These are phyloP conservation scores for Arthrobotrys megalospora DNA, from an alignment of 2,329 filamentous ascomycete genomes.

Conservation along the genomic window DNA sequence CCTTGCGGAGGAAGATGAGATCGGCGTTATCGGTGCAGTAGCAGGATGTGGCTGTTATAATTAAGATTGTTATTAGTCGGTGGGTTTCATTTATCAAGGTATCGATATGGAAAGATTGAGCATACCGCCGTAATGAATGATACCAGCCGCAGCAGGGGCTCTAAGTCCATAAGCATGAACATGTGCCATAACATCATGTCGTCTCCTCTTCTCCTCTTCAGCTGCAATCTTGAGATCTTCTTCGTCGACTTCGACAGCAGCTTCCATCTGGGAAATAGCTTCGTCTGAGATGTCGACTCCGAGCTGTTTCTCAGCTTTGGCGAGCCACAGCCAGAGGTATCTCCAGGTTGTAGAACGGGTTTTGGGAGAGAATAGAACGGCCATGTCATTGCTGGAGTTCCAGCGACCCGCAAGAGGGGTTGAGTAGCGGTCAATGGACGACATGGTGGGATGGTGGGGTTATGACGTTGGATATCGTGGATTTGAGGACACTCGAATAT, in stretches of 20 bases:
- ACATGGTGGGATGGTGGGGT: constrained; percentile 1
- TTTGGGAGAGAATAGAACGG: constrained; percentile 82
- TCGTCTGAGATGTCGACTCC: constrained; percentile 82
- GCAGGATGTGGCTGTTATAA: constrained; percentile 67
- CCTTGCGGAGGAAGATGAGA: constrained; percentile 82
- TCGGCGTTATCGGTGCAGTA: constrained; percentile 83
- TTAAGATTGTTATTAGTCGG: neutral
- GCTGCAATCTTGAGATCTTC: constrained; percentile 81
- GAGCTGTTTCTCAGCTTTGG: constrained; percentile 84
- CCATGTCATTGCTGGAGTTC: constrained; percentile 83
- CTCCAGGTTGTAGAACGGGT: constrained; percentile 84
- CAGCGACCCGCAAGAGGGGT: constrained; percentile 65
- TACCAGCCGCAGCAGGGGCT: constrained; percentile 82
- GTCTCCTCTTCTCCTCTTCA: constrained; percentile 81
- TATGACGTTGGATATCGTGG: neutral
- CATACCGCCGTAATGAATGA: constrained; percentile 77
- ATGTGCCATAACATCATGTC: constrained; percentile 78
- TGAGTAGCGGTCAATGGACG: constrained; percentile 30
- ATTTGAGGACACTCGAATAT: neutral
- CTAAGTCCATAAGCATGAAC: constrained; percentile 82
- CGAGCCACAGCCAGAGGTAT: constrained; percentile 86
- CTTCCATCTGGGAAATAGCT: constrained; percentile 82
- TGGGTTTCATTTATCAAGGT: no score
- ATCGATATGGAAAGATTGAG: neutral
- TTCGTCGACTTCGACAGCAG: constrained; percentile 81